Evolutionary conservation across 1,139 yeast genomes (phyloP).

Genomic region (Saccharomyces hybrid): DNA sequence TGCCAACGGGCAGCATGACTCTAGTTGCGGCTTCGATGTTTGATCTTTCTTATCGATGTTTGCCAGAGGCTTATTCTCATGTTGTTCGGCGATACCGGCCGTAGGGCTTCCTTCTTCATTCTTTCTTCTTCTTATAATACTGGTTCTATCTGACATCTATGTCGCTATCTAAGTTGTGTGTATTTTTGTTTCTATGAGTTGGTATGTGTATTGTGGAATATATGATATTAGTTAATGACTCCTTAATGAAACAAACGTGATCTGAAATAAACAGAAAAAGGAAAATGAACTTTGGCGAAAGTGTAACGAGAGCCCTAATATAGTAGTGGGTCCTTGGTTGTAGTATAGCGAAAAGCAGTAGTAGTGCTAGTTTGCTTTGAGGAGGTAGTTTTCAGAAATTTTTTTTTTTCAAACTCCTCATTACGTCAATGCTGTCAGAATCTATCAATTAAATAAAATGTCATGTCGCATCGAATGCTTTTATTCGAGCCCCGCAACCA

Average conservation of each 20-base stretch:
- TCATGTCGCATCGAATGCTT: background rate
- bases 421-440: background rate
- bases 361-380: background rate
- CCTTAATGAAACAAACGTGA: background rate
- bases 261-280: background rate
- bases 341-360: background rate
- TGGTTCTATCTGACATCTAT: background rate
- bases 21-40: background rate
- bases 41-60: background rate
- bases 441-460: background rate
- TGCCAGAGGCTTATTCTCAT: background rate
- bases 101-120: background rate
- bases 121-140: background rate
- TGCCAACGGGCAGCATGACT: constrained; percentile 24
- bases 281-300: background rate
- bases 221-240: background rate
- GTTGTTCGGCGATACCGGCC: background rate
- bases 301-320: background rate
- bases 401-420: background rate
- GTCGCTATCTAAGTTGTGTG: background rate
- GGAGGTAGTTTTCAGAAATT: background rate
- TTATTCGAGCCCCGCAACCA: background rate
- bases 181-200: background rate
- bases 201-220: background rate
- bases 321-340: background rate